Conservation (phyloP, 345 rosid species). For the Eucalyptus sp. region DNA sequence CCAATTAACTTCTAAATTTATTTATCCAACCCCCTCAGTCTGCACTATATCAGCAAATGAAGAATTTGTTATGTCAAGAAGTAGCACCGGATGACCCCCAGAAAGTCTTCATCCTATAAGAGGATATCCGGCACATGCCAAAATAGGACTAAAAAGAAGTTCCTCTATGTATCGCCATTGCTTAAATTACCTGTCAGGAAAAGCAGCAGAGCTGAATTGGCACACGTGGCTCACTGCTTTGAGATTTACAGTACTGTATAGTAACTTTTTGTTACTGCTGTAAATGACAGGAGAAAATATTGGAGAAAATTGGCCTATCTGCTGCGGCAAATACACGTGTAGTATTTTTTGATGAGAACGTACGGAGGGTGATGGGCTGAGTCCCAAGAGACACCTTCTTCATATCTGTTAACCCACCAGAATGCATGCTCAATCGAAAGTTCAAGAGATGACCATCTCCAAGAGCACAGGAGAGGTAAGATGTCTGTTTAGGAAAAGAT, state of each 20-base stretch:
- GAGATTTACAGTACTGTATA: conserved; percentile 70
- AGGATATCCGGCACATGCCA: background rate
- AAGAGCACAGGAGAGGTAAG: conserved; percentile 87
- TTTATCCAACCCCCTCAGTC: background rate
- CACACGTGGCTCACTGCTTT: conserved; percentile 92
- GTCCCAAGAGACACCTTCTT: conserved; percentile 88
- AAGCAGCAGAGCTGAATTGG: conserved; percentile 88
- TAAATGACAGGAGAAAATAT: conserved; percentile 37
- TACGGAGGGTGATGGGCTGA: conserved; percentile 81
- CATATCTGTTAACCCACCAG: conserved; percentile 57
- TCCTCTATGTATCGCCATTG: background rate
- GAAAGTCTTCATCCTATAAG: background rate
- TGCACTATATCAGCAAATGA: background rate
- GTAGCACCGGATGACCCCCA: background rate
- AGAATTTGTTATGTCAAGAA: background rate
- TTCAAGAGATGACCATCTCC: conserved; percentile 92
- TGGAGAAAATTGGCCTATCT: conserved; percentile 48
- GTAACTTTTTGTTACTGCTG: conserved; percentile 86
- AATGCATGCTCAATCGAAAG: conserved; percentile 55
- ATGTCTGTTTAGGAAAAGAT: conserved; percentile 7
- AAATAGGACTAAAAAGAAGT: background rate
- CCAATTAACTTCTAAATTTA: background rate
- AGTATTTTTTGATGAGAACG: conserved; percentile 75
- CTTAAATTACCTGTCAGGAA: conserved; percentile 61
- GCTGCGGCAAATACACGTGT: conserved; percentile 91